These are phyloP conservation scores for Alternaria sp. DNA, from an alignment of 2,329 filamentous ascomycete species.

Conservation along the genomic window DNA sequence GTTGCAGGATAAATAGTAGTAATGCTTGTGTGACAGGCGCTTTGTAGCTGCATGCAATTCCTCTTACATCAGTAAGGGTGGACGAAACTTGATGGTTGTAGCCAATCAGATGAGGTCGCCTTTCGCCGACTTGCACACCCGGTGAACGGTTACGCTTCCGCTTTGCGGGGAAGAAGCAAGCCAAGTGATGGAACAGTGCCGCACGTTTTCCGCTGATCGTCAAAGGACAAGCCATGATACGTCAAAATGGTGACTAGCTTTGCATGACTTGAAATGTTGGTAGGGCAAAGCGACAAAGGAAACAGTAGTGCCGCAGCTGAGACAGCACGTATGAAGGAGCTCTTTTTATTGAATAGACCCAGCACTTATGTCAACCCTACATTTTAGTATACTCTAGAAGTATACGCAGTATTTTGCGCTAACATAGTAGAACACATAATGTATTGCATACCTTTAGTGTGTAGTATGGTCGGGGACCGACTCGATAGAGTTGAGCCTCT, in stretches of 20 bases:
- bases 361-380: too few species aligned
- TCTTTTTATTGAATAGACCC: neutral
- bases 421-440: too few species aligned
- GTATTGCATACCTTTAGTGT: too few species aligned
- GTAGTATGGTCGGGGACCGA: too few species aligned
- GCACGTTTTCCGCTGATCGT: constrained; percentile 6
- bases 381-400: too few species aligned
- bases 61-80: neutral
- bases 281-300: neutral
- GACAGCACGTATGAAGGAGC: neutral
- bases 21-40: neutral
- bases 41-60: neutral
- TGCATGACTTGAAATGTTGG: constrained; percentile 1
- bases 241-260: neutral
- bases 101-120: constrained; percentile 8
- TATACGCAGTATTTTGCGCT: too few species aligned
- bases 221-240: neutral
- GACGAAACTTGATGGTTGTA: neutral
- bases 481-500: too few species aligned
- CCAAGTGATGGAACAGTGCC: constrained; percentile 12
- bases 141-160: neutral
- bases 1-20: neutral
- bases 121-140: neutral
- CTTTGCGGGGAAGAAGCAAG: constrained; percentile 15
- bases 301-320: neutral